Percentiles rank a stretch among this genome's conserved stretches.
Conservation (phyloP, 108 stramenopile genomes). For the Bacterosira constricta region DNA sequence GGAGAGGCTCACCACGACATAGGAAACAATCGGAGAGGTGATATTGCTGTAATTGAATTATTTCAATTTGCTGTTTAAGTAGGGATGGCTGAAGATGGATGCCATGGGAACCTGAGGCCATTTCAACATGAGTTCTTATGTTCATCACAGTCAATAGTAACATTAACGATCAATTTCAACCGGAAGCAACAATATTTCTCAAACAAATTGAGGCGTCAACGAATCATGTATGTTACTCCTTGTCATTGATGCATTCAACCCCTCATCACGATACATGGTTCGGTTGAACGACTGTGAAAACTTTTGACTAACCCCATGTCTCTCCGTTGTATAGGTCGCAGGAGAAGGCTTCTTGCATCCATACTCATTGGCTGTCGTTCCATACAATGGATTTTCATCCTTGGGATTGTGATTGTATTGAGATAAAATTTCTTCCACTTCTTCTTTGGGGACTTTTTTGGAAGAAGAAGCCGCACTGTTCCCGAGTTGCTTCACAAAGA, state of each 20-base stretch:
- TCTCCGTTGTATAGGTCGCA: constrained; percentile 60
- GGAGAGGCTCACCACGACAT: too few species aligned
- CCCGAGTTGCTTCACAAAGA: constrained; percentile 8
- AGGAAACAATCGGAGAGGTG: too few species aligned
- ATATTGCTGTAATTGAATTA: too few species aligned
- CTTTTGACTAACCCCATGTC: constrained; percentile 59
- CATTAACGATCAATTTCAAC: not conserved
- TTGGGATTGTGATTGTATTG: constrained; percentile 65
- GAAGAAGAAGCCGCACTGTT: not conserved
- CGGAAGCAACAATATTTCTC: too few species aligned
- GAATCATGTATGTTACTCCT: constrained; percentile 49
- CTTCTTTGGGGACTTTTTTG: constrained; percentile 34
- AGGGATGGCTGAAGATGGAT: too few species aligned
- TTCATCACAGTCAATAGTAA: too few species aligned
- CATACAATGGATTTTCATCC: constrained; percentile 62
- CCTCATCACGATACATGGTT: constrained; percentile 64
- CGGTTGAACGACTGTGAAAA: constrained; percentile 72
- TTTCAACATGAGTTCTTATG: too few species aligned
- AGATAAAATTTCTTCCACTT: constrained; percentile 38
- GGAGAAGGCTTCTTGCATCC: constrained; percentile 59
- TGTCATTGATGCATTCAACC: constrained; percentile 61
- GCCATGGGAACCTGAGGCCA: too few species aligned
- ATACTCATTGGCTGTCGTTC: constrained; percentile 63
- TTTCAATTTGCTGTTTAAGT: too few species aligned
- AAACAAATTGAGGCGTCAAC: constrained; percentile 36